Conservation (phyloP, 495 filamentous ascomycete species). For the Penicillium crystallinum region DNA sequence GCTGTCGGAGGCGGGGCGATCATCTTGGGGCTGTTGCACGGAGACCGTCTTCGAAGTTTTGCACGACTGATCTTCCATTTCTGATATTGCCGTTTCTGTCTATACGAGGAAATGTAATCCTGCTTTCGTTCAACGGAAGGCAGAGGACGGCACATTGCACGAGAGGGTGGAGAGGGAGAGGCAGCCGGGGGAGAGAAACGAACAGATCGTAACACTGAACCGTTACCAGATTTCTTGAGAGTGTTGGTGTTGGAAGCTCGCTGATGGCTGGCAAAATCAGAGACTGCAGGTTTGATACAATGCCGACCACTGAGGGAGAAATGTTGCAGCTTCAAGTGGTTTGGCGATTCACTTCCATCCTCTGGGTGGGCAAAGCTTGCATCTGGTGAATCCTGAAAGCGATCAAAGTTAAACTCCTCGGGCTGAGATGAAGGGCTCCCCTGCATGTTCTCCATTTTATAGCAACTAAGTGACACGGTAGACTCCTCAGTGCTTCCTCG, state of each 20-base stretch:
- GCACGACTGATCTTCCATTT: conserved; percentile 17
- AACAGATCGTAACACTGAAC: conserved; percentile 9
- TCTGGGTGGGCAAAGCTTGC: not conserved
- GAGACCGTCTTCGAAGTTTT: conserved; percentile 1
- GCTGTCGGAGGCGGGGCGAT: not conserved
- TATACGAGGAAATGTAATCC: conserved; percentile 11
- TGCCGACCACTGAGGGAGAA: conserved; percentile 4
- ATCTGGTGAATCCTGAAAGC: conserved; percentile 12
- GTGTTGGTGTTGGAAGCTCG: not conserved
- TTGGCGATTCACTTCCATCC: not conserved
- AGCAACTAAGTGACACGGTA: not conserved
- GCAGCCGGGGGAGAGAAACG: conserved; percentile 11
- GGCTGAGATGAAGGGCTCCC: conserved; percentile 6
- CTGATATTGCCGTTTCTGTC: conserved; percentile 13
- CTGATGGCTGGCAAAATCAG: not conserved
- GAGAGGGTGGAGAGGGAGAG: not conserved
- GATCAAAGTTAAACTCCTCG: conserved; percentile 9
- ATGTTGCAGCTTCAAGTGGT: not conserved
- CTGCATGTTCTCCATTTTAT: conserved; percentile 3
- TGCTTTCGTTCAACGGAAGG: conserved; percentile 13
- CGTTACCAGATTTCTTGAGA: not conserved
- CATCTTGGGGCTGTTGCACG: conserved; percentile 8
- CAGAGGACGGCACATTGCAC: not conserved
- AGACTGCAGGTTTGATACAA: not conserved
- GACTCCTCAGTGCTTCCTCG: not conserved